phyloP scores from a whole-genome alignment of 192 early-diverging fungal species.

The Spinellus fusiger region DNA sequence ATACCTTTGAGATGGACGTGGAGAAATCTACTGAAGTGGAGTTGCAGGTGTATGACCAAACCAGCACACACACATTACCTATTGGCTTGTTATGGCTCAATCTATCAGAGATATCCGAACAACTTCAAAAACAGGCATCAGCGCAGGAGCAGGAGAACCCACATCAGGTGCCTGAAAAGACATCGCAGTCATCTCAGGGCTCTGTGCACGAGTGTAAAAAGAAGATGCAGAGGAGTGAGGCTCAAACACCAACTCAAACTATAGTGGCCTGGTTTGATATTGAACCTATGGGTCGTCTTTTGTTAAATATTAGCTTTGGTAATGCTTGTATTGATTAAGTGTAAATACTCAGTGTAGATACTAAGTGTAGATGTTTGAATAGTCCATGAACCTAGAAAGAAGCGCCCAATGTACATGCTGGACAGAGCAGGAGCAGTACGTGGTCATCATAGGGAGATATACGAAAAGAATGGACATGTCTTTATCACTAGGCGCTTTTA shows the following conservation, averaged over 20 bases:
- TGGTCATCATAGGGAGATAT: constrained; percentile 73
- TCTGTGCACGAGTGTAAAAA: neutral
- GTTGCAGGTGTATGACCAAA: constrained; percentile 78
- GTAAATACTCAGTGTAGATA: neutral
- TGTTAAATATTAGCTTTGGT: constrained; percentile 81
- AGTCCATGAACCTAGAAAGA: constrained; percentile 28
- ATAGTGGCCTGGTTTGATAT: constrained; percentile 80
- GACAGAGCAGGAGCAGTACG: constrained; percentile 76
- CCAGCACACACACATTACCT: constrained; percentile 38
- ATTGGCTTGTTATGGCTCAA: constrained; percentile 91
- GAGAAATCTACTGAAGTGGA: constrained; percentile 91
- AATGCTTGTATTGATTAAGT: constrained; percentile 9
- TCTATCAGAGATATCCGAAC: constrained; percentile 86
- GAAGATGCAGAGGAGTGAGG: neutral
- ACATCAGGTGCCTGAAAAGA: no score
- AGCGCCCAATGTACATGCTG: constrained; percentile 44
- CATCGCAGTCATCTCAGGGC: neutral
- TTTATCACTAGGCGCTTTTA: constrained; percentile 85
- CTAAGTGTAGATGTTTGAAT: neutral
- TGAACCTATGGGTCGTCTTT: constrained; percentile 87
- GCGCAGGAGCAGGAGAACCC: constrained; percentile 45
- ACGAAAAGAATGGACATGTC: constrained; percentile 87
- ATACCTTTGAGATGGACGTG: constrained; percentile 82
- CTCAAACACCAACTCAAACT: constrained; percentile 29
- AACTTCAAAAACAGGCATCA: constrained; percentile 64